Evolutionary conservation across 2,329 filamentous ascomycete species (phyloP), one percentile per base, ranked within the genome.

Genomic region (Penicillium sp.): DNA sequence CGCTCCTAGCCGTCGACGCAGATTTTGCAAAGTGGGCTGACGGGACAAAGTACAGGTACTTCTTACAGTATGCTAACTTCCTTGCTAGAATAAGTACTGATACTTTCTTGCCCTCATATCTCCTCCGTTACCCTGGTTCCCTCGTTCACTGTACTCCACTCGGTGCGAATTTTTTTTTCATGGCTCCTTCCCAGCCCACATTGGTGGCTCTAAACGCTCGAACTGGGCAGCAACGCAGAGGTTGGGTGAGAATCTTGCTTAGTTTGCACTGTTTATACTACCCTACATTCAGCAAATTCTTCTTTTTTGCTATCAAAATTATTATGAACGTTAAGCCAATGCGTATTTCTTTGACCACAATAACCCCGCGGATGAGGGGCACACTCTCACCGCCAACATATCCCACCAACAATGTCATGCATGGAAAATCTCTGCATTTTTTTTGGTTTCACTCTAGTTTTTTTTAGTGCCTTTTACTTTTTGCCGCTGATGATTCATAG

Each of bases 221-320:
- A 56, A 63, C 71, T 73, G 71, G 71, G 71, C 71, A 74, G 70
- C 71, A 72, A 74, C 68, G 67, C 70, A 71, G 63, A 58, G 52
- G 58, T 62, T 59, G 60, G 55, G 56, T 60, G 49, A 58, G 42
- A 40, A 47, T 44, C 36, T 36, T 18, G 38, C 29, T 34, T 52
- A n/a, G 45, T 55, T 61, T 52, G 52, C 36, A 54, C 53, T 58
- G 48, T 51, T 56, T 54, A 58, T 47, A 38, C 51, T n/a, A 36
- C n/a, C 6, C 13, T 36, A 36, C 34, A 14, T n/a, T 13, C n/a
- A 5, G 6, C n/a, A 13, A n/a, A 36, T 36, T 27, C 39, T 57
- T 22, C 46, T 48, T 47, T 61, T 50, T 24, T 22, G 27, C 21
- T 27, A 6, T 40, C 10, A 40, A 10, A 34, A 34, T 21, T 5